These are phyloP conservation scores for Neocucurbitaria cava DNA, from an alignment of 2,329 filamentous ascomycete species.

Conservation along the genomic window DNA sequence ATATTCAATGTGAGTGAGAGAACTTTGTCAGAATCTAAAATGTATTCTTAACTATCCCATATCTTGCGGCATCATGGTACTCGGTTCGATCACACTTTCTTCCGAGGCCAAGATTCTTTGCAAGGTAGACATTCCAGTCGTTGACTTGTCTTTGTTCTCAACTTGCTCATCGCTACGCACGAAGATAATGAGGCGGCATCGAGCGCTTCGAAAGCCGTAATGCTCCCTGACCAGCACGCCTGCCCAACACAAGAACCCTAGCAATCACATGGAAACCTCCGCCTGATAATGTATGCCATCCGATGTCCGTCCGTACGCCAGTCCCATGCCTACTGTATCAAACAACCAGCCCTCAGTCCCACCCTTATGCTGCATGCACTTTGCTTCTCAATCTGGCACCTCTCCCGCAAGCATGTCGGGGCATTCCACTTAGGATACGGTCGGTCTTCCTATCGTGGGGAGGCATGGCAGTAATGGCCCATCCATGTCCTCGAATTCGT, in stretches of 20 bases:
- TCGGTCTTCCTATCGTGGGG: not conserved
- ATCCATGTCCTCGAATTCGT: not conserved
- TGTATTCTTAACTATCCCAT: too few relatives aligned
- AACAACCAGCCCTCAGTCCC: not conserved
- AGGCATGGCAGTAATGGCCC: not conserved
- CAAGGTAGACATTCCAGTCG: not conserved
- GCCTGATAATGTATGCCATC: not conserved
- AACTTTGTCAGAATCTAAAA: too few relatives aligned
- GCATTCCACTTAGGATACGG: not conserved
- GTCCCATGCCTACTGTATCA: not conserved
- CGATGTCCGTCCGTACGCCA: not conserved
- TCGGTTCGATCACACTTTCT: not conserved
- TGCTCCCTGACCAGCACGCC: not conserved
- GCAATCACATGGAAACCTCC: not conserved
- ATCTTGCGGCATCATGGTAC: not conserved
- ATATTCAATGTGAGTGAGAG: too few relatives aligned
- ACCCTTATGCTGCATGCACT: not conserved
- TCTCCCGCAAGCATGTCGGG: not conserved
- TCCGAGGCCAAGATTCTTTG: not conserved
- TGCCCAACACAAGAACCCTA: not conserved
- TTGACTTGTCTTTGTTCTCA: not conserved
- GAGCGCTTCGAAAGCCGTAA: slow-evolving; percentile 29
- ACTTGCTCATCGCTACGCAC: not conserved
- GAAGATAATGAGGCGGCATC: slow-evolving; percentile 5
- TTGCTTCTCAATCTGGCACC: not conserved